Percentiles rank a stretch among this genome's conserved stretches.
These are phyloP conservation scores for Pelagophyceae sp. DNA, from an alignment of 352 stramenopile species.

Conservation along the genomic window DNA sequence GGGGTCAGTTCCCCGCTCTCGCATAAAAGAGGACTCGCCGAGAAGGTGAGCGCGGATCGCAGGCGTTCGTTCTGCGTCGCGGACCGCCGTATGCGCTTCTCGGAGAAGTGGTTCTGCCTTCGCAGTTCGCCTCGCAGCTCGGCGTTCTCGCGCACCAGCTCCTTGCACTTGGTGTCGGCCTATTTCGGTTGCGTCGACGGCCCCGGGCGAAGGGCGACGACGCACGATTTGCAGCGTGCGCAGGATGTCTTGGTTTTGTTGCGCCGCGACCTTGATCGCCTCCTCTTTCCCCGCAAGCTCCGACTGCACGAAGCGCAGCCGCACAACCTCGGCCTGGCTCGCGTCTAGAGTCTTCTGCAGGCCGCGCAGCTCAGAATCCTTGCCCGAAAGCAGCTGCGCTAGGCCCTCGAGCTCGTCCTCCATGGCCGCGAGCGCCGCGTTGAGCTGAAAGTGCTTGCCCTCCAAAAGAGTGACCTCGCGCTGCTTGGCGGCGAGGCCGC, in stretches of 20 bases:
- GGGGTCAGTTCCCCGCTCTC: too few species aligned
- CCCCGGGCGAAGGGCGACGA: background rate
- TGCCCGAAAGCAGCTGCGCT: background rate
- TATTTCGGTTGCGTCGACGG: background rate
- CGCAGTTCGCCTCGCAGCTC: background rate
- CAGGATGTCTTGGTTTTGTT: background rate
- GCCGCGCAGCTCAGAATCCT: background rate
- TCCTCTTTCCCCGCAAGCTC: slow-evolving; percentile 7
- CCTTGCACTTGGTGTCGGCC: background rate
- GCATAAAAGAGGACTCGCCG: too few species aligned
- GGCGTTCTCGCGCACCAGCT: background rate
- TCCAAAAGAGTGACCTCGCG: background rate
- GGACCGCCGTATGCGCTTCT: background rate
- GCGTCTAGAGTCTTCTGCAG: background rate
- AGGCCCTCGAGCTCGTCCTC: background rate
- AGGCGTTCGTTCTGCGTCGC: slow-evolving; percentile 15
- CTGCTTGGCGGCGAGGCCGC: background rate
- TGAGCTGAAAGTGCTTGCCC: background rate
- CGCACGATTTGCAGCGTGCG: background rate
- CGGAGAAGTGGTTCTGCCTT: background rate
- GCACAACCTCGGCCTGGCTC: background rate
- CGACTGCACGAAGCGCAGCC: background rate
- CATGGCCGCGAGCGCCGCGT: background rate
- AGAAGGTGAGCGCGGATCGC: background rate
- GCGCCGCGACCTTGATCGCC: slow-evolving; percentile 6